Base-by-base conservation (phyloP, 2,329 filamentous ascomycete species). In the Elsinoe arachidis region DNA sequence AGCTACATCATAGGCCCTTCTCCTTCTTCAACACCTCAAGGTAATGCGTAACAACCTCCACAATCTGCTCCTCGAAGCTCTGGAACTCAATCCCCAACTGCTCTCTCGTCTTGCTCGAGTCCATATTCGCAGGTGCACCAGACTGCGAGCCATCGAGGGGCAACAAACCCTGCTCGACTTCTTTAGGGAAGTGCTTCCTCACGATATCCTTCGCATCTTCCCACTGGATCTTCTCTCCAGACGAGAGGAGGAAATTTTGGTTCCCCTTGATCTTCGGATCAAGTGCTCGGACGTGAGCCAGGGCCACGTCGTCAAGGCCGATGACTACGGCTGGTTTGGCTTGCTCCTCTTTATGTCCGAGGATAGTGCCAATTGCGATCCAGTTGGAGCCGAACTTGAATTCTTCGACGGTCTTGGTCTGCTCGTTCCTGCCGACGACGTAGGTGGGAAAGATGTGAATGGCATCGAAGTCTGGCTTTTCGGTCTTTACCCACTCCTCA, bases 301-400 rank as follows among this genome's bases (percentile, higher is more conserved):
- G 60, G 6, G 67, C 69, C 2, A 67, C 61, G 55, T 72, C 69
- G 33, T 71, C 66, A 7, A 68, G 41, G 49, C 69, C 65, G 14
- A 61, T 57, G 12, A 53, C 54, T 2, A 55, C 55, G 61, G 51
- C 7, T 60, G 56, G 41, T 5, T 43, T 37, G 53, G 12, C 55
- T 7, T 39, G 41, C n/a, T 38, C 41, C 17, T 46, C 39, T 34
- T 34, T 57, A 2, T 59, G 55, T 6, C 66, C 65, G 6, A 65
- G 51, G 2, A 59, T 58, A 30, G 59, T 47, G 26, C 58, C 55
- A 14, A 68, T 52, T 23, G 62, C 52, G 17, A 64, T 21, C 3
- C 47, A 56, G 37, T 68, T 68, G 2, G 65, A 66, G 21, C 65
- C 66, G 11, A n/a, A 37, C 15, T 58, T 30, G 21, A 63, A 43